Conservation (phyloP, 228 moss, liverwort and hornwort species). For the Sphagnum fallax region DNA sequence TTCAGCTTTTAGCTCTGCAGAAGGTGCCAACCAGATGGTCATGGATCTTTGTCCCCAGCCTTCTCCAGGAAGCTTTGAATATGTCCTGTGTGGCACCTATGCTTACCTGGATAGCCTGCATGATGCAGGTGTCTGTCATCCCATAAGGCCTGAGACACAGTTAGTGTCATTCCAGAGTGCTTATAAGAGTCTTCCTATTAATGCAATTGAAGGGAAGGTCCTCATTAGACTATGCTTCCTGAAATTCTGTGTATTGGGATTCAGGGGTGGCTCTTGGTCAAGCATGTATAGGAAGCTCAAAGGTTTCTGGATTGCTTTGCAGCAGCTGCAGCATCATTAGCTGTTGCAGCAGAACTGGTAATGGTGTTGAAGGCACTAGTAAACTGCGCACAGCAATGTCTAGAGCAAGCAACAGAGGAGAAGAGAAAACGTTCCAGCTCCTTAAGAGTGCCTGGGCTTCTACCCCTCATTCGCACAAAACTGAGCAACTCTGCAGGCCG, state of each 20-base stretch:
- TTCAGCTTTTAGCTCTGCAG: constrained; percentile 53
- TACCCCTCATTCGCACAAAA: constrained; percentile 47
- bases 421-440: constrained; percentile 49
- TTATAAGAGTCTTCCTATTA: too few relatives aligned
- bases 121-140: constrained; percentile 45
- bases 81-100: constrained; percentile 59
- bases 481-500: constrained; percentile 71
- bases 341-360: constrained; percentile 63
- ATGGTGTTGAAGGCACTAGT: constrained; percentile 78
- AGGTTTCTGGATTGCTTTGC: constrained; percentile 1
- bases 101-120: constrained; percentile 62
- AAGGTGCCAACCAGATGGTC: constrained; percentile 36
- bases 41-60: constrained; percentile 44
- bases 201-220: too few relatives aligned
- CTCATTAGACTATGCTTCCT: too few relatives aligned
- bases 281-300: too few relatives aligned
- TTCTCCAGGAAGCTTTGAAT: constrained; percentile 51
- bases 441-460: constrained; percentile 32
- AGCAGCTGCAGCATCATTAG: constrained; percentile 56
- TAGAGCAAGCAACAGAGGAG: constrained; percentile 52
- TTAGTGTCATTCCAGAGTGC: too few relatives aligned
- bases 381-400: constrained; percentile 45
- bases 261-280: too few relatives aligned
- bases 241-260: too few relatives aligned
- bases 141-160: not conserved